These are phyloP conservation scores for Tubosaeta sp. DNA, from an alignment of 768 basidiomycete genomes.

Conservation along the genomic window DNA sequence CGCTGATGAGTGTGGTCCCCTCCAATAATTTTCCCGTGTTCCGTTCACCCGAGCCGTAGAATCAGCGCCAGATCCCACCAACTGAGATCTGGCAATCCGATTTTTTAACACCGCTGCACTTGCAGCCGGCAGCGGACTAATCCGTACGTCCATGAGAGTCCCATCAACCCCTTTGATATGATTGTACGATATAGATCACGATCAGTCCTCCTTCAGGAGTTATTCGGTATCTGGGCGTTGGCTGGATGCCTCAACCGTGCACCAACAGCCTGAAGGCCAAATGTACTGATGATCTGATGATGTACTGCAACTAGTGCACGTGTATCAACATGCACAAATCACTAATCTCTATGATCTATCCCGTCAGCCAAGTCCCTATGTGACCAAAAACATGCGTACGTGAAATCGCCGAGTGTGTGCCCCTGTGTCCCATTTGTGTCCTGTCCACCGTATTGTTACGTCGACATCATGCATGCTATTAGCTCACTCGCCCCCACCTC, in stretches of 20 bases:
- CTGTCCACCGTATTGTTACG: conserved; percentile 21
- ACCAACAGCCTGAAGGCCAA: conserved; percentile 2
- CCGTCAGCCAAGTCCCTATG: conserved; percentile 13
- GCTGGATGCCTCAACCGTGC: conserved; percentile 14
- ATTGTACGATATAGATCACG: conserved; percentile 22
- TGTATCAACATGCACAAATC: conserved; percentile 19
- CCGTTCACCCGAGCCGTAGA: conserved; percentile 12
- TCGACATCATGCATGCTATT: conserved; percentile 20
- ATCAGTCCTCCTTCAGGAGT: conserved; percentile 17
- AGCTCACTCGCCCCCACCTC: conserved; percentile 8
- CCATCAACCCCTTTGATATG: conserved; percentile 15
- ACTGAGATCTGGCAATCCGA: conserved; percentile 20
- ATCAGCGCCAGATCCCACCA: conserved; percentile 16
- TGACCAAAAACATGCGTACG: conserved; percentile 12
- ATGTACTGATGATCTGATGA: conserved; percentile 9
- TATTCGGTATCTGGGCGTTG: conserved; percentile 22
- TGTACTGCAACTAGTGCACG: conserved; percentile 15
- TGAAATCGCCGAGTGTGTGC: conserved; percentile 11
- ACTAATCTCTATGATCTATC: conserved; percentile 5
- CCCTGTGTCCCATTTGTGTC: conserved; percentile 16
- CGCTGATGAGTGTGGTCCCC: conserved; percentile 1
- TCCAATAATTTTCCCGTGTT: conserved; percentile 3
- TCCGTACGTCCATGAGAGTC: conserved; percentile 26
- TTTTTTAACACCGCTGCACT: conserved; percentile 17
- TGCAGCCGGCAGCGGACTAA: conserved; percentile 17